phyloP scores from a whole-genome alignment of 2,329 filamentous ascomycete genomes.

The Cladorrhinum sp. region DNA sequence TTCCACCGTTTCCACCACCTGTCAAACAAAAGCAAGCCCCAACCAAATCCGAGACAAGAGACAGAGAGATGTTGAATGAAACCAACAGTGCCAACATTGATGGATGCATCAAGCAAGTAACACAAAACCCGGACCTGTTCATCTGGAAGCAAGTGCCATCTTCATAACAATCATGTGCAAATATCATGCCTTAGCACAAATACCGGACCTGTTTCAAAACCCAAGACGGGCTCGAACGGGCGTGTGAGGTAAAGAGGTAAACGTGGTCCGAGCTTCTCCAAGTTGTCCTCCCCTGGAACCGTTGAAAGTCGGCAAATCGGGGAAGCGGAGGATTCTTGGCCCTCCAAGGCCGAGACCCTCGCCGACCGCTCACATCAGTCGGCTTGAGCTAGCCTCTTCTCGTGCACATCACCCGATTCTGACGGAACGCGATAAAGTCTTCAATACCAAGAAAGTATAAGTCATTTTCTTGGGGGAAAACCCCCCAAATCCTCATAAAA shows the following conservation, averaged over 20 bases:
- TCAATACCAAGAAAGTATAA: not conserved
- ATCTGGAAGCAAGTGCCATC: not conserved
- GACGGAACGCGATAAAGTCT: conserved; percentile 10
- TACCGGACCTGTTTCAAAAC: not conserved
- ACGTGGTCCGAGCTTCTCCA: not conserved
- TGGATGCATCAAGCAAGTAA: too few species aligned
- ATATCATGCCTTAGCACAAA: not conserved
- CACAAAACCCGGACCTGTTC: not conserved
- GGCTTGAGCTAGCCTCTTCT: conserved; percentile 18
- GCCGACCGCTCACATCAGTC: conserved; percentile 1
- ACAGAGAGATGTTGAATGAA: not conserved
- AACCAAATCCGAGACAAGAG: not conserved
- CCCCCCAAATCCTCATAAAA: not conserved
- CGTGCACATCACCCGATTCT: conserved; percentile 27
- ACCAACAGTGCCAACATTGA: not conserved
- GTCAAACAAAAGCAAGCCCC: not conserved
- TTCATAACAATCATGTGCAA: not conserved
- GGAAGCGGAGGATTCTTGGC: not conserved
- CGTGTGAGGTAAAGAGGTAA: not conserved
- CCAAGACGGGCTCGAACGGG: not conserved
- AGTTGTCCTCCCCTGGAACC: not conserved
- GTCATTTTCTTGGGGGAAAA: not conserved
- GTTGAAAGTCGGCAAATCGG: not conserved
- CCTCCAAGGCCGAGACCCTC: not conserved
- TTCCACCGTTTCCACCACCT: not conserved